Evolutionary conservation across 208 protist species (phyloP).

Genomic region (Wallacemonas collosoma): DNA sequence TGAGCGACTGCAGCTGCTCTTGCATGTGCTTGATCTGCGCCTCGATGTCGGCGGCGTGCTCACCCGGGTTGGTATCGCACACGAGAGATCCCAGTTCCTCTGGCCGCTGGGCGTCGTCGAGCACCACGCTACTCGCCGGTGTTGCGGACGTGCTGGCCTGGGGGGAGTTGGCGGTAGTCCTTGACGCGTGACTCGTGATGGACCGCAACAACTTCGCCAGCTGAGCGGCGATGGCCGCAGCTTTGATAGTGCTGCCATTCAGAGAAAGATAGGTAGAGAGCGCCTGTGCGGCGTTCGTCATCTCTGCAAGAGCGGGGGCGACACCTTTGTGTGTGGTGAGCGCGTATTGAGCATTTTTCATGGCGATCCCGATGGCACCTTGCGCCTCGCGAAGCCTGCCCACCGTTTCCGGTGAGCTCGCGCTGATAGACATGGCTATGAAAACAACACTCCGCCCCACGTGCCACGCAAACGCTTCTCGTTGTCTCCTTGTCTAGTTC

Average conservation of each 20-base stretch:
- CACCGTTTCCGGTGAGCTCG: constrained; percentile 23
- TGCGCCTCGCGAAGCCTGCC: constrained; percentile 48
- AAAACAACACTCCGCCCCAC: not conserved
- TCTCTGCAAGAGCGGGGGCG: constrained; percentile 47
- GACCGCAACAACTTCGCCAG: constrained; percentile 66
- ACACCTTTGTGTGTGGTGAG: constrained; percentile 47
- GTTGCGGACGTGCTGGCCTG: constrained; percentile 27
- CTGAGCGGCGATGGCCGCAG: constrained; percentile 57
- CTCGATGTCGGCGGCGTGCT: not conserved
- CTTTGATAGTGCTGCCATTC: constrained; percentile 60
- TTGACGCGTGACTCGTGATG: constrained; percentile 28
- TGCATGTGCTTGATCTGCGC: constrained; percentile 28
- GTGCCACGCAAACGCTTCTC: not conserved
- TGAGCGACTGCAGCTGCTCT: constrained; percentile 21
- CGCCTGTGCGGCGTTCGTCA: constrained; percentile 40
- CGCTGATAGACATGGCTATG: constrained; percentile 6
- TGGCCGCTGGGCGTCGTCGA: constrained; percentile 14
- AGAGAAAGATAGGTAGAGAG: constrained; percentile 64
- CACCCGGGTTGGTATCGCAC: not conserved
- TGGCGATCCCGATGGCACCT: constrained; percentile 51
- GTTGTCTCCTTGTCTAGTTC: constrained; percentile 1
- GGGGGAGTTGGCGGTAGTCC: constrained; percentile 18
- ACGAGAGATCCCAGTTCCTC: not conserved
- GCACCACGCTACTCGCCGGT: constrained; percentile 15
- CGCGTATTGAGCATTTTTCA: constrained; percentile 67